Evolutionary conservation across 1,284 basidiomycete genomes (phyloP), one percentile per base, ranked within the genome.

Genomic region (Cutaneotrichosporon sp.): DNA sequence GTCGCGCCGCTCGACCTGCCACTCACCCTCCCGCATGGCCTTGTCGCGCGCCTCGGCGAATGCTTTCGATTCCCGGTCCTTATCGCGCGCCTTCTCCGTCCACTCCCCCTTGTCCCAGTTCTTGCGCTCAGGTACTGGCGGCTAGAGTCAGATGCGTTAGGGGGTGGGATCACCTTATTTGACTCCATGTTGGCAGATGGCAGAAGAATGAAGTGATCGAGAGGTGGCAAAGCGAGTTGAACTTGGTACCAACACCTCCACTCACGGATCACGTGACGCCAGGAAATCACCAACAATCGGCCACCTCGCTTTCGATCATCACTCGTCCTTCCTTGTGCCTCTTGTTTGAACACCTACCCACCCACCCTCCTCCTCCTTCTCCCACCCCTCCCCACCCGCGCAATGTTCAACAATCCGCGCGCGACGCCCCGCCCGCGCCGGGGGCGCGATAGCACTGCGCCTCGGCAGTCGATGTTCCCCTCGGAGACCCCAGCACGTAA

Each of bases 11-110:
- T 26, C 26, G 26, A 26, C 3, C 26, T 26, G 31, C 8, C 7
- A 76, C 82, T 68, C 67, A 90, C 92, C 92, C 83, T 91, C 86
- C 81, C 88, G 88, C 84, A 90, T 76, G 0, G 79, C 76, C 53
- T 69, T 69, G 52, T 81, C 79, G 9, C 72, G 69, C 31, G 70
- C 75, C 69, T 80, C 79, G 7, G 79, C 80, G 40, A 70, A 67
- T 53, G 79, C 73, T 11, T 69, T 72, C 47, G 68, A 66, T 32
- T 74, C 72, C 56, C 69, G 71, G 61, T 82, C 80, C 63, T 76
- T 76, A 51, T 73, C 77, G 65, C 79, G 78, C 26, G 81, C 80
- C 67, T 78, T 78, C 21, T 76, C 78, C 11, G 74, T 69, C 72
- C 76, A 81, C 51, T 79, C 80, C 31, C 74, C 73, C 62, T 80